Conservation (phyloP, 345 rosid genomes). For the Populus davidiana region DNA sequence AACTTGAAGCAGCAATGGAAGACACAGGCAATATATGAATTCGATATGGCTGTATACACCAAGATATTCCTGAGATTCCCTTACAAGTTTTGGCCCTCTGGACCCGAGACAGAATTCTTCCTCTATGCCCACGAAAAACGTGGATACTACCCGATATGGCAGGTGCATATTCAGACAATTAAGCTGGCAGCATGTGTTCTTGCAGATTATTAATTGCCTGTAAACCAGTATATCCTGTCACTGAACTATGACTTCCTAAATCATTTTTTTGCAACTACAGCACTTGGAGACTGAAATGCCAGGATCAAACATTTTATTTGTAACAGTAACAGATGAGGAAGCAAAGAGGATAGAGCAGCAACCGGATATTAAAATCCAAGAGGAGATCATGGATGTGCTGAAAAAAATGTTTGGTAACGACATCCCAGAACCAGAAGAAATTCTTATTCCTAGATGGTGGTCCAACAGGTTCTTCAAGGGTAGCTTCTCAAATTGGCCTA, state of each 20-base stretch:
- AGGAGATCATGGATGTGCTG: conserved; percentile 15
- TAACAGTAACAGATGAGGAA: conserved; percentile 20
- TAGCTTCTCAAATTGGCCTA: conserved; percentile 23
- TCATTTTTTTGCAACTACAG: not conserved
- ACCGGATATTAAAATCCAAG: not conserved
- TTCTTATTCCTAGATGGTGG: conserved; percentile 26
- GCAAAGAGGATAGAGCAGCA: conserved; percentile 17
- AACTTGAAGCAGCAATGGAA: conserved; percentile 25
- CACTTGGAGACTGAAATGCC: conserved; percentile 18
- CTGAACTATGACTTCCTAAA: not conserved
- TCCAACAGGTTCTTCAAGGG: conserved; percentile 16
- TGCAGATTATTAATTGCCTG: no score
- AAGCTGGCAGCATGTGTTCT: not conserved
- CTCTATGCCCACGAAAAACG: conserved; percentile 19
- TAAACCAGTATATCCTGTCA: not conserved
- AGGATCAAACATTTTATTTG: conserved; percentile 20
- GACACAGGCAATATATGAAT: conserved; percentile 17
- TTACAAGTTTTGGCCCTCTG: conserved; percentile 25
- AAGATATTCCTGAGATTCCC: conserved; percentile 35
- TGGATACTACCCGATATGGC: conserved; percentile 32
- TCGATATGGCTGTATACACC: conserved; percentile 25
- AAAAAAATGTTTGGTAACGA: conserved; percentile 19
- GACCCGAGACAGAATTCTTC: conserved; percentile 29
- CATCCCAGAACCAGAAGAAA: conserved; percentile 15
- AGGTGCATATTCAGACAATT: conserved; percentile 6